Base-by-base conservation (phyloP, 2,329 filamentous ascomycete species). In the Trichophyton rubrum region DNA sequence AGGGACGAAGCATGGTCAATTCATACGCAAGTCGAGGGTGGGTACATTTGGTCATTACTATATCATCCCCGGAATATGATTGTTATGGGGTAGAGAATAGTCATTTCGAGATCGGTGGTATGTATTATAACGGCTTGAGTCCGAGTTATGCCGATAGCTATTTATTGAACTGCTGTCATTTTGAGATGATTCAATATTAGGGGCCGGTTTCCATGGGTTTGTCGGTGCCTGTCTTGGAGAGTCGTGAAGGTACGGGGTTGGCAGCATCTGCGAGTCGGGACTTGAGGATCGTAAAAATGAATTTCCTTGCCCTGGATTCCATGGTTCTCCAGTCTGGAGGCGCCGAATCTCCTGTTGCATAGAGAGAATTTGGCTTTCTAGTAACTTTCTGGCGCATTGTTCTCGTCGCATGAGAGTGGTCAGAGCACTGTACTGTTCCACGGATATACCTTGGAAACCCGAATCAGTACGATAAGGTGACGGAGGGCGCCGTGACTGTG, bases 351-450 rank as follows among this genome's bases (percentile, higher is more conserved):
- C 74, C 47, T 74, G 71, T 45, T 75, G 74, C 3, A 79, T 67
- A 38, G 70, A 65, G 5, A 70, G 66, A 2, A 79, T 70, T 64
- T 79, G 75, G 38, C 68, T 68, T 64, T 79, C 77, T 1, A 79
- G 68, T 22, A 70, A 71, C 41, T 74, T 71, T 33, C 77, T 75
- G 1, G 77, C 77, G 3, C 70, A 72, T 63, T 78, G 75, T 63
- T 79, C 77, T 56, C 75, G 69, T 4, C 75, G 72, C 11, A 79
- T 70, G 1, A 79, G 69, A 11, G 72, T 76, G 30, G 78, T 72
- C 1, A 79, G 68, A 0, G 74, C 73, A 61, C 74, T 77, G 63
- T 78, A 78, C 59, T 78, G 75, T 47, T 79, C 76, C 15, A 76
- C 70, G 3, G 76, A 76, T 45, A 76, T 74, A 6, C 68, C 67